Conservation (phyloP, 441 rosid species). For the Corymbia citriodora region DNA sequence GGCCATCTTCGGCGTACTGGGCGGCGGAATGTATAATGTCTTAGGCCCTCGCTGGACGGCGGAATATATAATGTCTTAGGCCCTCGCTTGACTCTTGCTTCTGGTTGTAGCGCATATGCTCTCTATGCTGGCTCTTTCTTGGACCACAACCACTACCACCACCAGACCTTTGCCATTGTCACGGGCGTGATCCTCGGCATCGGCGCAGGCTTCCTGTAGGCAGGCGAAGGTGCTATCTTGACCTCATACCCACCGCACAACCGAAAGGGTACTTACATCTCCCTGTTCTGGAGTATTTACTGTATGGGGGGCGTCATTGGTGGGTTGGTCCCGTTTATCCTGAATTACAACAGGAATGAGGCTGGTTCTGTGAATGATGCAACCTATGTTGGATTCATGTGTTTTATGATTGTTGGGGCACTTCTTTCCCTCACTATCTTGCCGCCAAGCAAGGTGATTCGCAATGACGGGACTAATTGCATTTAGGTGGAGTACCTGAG, state of each 20-base stretch:
- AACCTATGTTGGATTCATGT: conserved; percentile 72
- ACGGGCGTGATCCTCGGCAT: conserved; percentile 73
- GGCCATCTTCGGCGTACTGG: conserved; percentile 66
- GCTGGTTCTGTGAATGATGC: conserved; percentile 67
- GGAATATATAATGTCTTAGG: conserved; percentile 85
- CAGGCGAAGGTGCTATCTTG: conserved; percentile 90
- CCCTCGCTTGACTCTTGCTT: conserved; percentile 70
- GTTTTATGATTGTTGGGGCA: conserved; percentile 48
- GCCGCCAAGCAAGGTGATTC: conserved; percentile 51
- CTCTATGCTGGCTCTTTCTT: conserved; percentile 85
- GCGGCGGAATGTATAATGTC: conserved; percentile 88
- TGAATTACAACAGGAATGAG: conserved; percentile 48
- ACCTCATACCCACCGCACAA: conserved; percentile 75
- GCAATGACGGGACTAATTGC: conserved; percentile 53
- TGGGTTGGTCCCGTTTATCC: conserved; percentile 72
- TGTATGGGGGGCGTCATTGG: conserved; percentile 90
- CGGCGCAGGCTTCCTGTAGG: conserved; percentile 92
- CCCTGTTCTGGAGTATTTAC: conserved; percentile 85
- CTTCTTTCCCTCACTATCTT: conserved; percentile 50
- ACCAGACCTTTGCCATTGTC: conserved; percentile 54
- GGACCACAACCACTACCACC: conserved; percentile 67
- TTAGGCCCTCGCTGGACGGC: conserved; percentile 86
- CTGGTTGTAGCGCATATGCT: conserved; percentile 74
- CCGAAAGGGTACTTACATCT: conserved; percentile 75
- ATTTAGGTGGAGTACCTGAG: conserved; percentile 24